A percentile compares a stretch with the other conserved stretches of the same genome.
Evolutionary conservation across 139 green algal species (phyloP).

Genomic region (Microglena sp.): DNA sequence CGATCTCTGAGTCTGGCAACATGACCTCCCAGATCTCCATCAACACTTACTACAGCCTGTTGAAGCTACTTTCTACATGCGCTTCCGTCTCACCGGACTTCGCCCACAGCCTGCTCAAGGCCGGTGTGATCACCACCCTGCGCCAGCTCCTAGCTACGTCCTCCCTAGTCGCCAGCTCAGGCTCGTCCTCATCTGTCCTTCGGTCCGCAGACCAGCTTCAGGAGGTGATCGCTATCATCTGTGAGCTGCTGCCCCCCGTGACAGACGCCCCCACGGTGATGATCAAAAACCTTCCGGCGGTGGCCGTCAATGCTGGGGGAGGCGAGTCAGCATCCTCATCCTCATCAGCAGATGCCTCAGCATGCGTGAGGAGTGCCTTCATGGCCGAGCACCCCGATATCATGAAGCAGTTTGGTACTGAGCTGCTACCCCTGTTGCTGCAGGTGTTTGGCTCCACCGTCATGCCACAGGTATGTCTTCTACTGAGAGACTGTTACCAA

Average conservation of each 20-base stretch:
- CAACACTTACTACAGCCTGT: constrained; percentile 70
- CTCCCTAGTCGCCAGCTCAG: constrained; percentile 33
- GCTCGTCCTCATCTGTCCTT: constrained; percentile 34
- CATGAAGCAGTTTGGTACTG: constrained; percentile 38
- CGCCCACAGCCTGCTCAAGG: constrained; percentile 55
- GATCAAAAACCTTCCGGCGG: constrained; percentile 19
- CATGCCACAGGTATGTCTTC: constrained; percentile 47
- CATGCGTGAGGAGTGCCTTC: neutral
- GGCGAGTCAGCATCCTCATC: neutral
- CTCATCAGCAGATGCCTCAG: neutral
- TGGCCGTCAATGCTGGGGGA: neutral
- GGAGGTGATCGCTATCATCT: constrained; percentile 65
- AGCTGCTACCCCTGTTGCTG: constrained; percentile 74
- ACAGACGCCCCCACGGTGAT: constrained; percentile 44
- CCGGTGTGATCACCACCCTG: constrained; percentile 42
- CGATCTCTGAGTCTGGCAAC: constrained; percentile 36
- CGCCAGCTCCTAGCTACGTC: constrained; percentile 31
- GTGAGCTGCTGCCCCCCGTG: constrained; percentile 68
- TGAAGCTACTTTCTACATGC: constrained; percentile 70
- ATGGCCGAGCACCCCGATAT: constrained; percentile 47
- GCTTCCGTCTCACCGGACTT: constrained; percentile 38
- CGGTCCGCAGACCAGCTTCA: constrained; percentile 70
- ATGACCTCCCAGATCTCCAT: constrained; percentile 57
- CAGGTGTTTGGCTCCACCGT: constrained; percentile 55
- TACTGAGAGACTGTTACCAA: no score